phyloP scores from a whole-genome alignment of 371 early-diverging fungal genomes.

The Mortierella sp. region DNA sequence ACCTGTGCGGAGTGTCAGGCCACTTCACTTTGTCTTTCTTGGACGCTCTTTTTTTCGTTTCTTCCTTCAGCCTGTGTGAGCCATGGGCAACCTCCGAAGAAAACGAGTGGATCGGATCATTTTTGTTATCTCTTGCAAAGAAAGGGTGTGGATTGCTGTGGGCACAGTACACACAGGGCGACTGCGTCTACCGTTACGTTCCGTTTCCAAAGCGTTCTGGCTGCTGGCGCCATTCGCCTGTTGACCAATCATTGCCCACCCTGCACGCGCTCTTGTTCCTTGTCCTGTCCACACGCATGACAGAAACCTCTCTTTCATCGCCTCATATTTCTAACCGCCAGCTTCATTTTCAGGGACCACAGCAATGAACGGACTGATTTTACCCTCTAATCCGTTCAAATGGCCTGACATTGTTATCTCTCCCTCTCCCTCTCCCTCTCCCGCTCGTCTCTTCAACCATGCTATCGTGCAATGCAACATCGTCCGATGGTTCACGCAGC shows the following conservation, averaged over 20 bases:
- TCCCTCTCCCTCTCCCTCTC: not conserved
- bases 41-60: not conserved
- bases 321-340: not conserved
- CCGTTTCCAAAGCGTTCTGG: not conserved
- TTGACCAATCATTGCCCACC: slow-evolving; percentile 30
- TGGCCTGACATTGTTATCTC: not conserved
- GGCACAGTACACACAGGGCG: not conserved
- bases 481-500: not conserved
- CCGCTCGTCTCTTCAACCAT: not conserved
- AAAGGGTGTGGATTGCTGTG: not conserved
- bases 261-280: slow-evolving; percentile 19
- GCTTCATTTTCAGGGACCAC: not conserved
- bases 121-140: not conserved
- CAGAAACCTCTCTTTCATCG: not conserved
- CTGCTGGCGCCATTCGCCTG: slow-evolving; percentile 36
- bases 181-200: not conserved
- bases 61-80: not conserved
- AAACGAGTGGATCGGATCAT: not conserved
- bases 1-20: not conserved
- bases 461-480: not conserved
- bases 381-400: not conserved
- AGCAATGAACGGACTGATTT: not conserved
- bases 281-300: not conserved
- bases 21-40: not conserved
- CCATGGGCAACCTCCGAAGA: not conserved